Evolutionary conservation across 352 stramenopile genomes (phyloP).

Genomic region (Bremia lactucae): DNA sequence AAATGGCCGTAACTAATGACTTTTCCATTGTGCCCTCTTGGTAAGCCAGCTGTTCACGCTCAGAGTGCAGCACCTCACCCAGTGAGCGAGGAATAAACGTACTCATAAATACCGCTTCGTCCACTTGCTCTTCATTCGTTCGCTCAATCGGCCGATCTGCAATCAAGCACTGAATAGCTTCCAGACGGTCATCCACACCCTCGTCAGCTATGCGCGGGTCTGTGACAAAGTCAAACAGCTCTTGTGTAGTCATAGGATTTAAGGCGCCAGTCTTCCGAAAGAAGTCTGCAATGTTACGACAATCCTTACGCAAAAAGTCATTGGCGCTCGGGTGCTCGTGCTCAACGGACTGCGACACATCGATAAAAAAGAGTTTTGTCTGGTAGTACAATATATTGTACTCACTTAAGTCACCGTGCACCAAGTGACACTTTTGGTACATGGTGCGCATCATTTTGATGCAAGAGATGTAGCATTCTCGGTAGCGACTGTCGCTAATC

Average conservation of each 20-base stretch:
- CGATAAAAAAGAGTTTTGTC: conserved; percentile 94
- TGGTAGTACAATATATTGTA: conserved; percentile 99
- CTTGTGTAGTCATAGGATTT: conserved; percentile 89
- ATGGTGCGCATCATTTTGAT: conserved; percentile 95
- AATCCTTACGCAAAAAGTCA: conserved; percentile 98
- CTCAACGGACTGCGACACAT: conserved; percentile 98
- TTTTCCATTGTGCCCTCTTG: conserved; percentile 83
- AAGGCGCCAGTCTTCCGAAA: conserved; percentile 87
- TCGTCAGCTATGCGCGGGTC: conserved; percentile 58
- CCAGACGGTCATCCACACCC: conserved; percentile 77
- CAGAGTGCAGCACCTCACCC: conserved; percentile 87
- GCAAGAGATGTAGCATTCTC: conserved; percentile 91
- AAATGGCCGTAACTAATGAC: conserved; percentile 67
- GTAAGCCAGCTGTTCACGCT: conserved; percentile 79
- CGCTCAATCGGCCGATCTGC: conserved; percentile 48
- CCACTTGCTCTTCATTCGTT: conserved; percentile 77
- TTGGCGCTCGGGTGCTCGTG: conserved; percentile 94
- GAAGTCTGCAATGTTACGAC: conserved; percentile 95
- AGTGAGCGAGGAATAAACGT: conserved; percentile 92
- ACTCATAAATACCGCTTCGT: conserved; percentile 91
- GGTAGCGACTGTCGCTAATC: conserved; percentile 84
- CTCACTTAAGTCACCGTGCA: conserved; percentile 98
- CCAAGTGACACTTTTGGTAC: conserved; percentile 93
- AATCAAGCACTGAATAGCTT: conserved; percentile 84
- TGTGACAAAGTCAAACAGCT: conserved; percentile 96